Conservation (phyloP, 495 filamentous ascomycete genomes). For the Usnea hakonensis region DNA sequence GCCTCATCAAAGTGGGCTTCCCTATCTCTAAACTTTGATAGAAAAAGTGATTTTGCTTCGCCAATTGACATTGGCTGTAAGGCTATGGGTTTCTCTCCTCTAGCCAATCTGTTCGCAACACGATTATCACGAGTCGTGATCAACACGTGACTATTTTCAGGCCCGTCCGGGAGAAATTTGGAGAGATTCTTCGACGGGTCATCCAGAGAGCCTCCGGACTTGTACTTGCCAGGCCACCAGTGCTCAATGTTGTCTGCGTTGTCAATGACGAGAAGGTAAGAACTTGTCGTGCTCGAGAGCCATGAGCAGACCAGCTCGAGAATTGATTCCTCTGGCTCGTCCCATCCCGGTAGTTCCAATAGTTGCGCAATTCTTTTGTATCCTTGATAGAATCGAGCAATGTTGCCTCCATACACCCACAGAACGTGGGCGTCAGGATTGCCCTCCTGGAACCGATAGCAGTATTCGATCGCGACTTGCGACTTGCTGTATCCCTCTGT, state of each 20-base stretch:
- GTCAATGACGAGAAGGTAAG: slow-evolving; percentile 32
- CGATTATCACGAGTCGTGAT: slow-evolving; percentile 29
- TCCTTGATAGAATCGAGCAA: slow-evolving; percentile 34
- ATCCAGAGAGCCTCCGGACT: slow-evolving; percentile 13
- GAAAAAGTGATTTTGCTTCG: slow-evolving; percentile 22
- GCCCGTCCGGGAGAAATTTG: slow-evolving; percentile 11
- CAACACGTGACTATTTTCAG: slow-evolving; percentile 13
- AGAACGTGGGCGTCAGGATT: slow-evolving; percentile 36
- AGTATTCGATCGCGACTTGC: slow-evolving; percentile 46
- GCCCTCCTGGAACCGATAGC: slow-evolving; percentile 30
- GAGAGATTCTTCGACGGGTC: slow-evolving; percentile 12
- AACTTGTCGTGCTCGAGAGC: slow-evolving; percentile 27
- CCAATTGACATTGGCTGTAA: slow-evolving; percentile 21
- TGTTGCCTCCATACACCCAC: slow-evolving; percentile 39
- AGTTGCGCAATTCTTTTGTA: slow-evolving; percentile 38
- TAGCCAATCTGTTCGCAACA: slow-evolving; percentile 23
- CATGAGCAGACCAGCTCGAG: slow-evolving; percentile 33
- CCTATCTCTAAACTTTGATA: slow-evolving; percentile 19
- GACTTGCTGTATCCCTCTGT: slow-evolving; percentile 36
- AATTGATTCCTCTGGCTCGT: slow-evolving; percentile 30
- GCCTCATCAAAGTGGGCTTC: slow-evolving; percentile 25
- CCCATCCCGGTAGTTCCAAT: slow-evolving; percentile 23
- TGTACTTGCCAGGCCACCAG: slow-evolving; percentile 9
- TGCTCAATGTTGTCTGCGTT: slow-evolving; percentile 29
- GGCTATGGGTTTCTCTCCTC: slow-evolving; percentile 18